Conservation (phyloP, 192 early-diverging fungal genomes). For the Martensiomyces pterosporus region DNA sequence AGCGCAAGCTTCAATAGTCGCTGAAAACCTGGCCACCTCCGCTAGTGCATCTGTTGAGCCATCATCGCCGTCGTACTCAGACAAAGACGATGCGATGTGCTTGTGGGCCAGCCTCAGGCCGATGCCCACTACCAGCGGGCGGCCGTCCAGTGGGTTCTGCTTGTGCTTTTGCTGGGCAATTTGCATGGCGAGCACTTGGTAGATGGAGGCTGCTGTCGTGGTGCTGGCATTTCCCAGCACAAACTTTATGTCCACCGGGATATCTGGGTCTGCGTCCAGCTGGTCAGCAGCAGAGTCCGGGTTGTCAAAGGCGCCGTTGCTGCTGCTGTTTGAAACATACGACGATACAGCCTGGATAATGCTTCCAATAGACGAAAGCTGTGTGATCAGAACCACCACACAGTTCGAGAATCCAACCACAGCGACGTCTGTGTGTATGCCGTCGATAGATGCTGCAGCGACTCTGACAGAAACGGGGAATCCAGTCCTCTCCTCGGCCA, state of each 20-base stretch:
- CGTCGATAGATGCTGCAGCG: slow-evolving; percentile 22
- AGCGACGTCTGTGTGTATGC: slow-evolving; percentile 36
- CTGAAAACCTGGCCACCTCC: not conserved
- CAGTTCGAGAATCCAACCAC: slow-evolving; percentile 44
- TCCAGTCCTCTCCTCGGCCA: not conserved
- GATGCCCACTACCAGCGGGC: slow-evolving; percentile 29
- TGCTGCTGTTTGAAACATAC: not conserved
- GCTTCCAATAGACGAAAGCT: slow-evolving; percentile 36
- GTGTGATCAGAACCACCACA: slow-evolving; percentile 36
- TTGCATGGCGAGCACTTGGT: slow-evolving; percentile 33
- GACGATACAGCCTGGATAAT: slow-evolving; percentile 20
- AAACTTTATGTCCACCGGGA: slow-evolving; percentile 38
- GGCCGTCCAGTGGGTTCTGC: slow-evolving; percentile 15
- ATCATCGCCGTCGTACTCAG: not conserved
- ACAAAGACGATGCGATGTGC: no score
- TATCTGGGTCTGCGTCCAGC: slow-evolving; percentile 7
- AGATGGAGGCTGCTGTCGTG: slow-evolving; percentile 22
- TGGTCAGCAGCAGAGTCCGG: slow-evolving; percentile 4
- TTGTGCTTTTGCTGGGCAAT: slow-evolving; percentile 21
- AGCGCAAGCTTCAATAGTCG: not conserved
- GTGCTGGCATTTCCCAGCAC: slow-evolving; percentile 21
- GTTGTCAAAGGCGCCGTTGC: not conserved
- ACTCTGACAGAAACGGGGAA: slow-evolving; percentile 28
- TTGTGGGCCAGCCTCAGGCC: slow-evolving; percentile 28
- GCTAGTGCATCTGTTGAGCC: no score